phyloP scores from a whole-genome alignment of 208 protist species.

The Phytomonas sp. region DNA sequence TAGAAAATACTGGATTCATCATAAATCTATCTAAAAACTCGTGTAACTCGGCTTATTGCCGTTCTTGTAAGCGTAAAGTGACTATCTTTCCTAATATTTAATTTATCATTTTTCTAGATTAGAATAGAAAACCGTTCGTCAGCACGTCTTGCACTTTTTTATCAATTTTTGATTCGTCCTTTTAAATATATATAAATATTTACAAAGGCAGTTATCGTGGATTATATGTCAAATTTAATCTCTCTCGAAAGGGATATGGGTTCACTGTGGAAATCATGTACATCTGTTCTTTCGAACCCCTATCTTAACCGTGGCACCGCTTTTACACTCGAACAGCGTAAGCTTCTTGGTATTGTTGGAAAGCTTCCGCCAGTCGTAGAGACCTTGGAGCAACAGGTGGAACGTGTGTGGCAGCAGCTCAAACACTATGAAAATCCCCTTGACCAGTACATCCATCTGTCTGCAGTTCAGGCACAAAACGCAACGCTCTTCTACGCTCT shows the following conservation, averaged over 20 bases:
- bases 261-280: slow-evolving; percentile 21
- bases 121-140: not conserved
- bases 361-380: slow-evolving; percentile 60
- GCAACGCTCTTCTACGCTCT: slow-evolving; percentile 75
- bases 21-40: not conserved
- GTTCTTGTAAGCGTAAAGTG: not conserved
- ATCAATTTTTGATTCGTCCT: slow-evolving; percentile 11
- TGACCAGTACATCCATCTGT: slow-evolving; percentile 76
- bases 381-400: slow-evolving; percentile 74
- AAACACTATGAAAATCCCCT: slow-evolving; percentile 71
- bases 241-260: slow-evolving; percentile 10
- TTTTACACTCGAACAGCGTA: slow-evolving; percentile 73
- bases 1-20: not conserved
- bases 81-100: not conserved
- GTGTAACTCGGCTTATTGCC: not conserved
- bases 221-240: not conserved
- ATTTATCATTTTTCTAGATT: not conserved
- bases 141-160: not conserved
- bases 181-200: slow-evolving; percentile 9
- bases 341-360: slow-evolving; percentile 53
- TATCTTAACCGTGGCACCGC: slow-evolving; percentile 74
- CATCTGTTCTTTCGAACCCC: slow-evolving; percentile 50
- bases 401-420: slow-evolving; percentile 58
- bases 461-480: slow-evolving; percentile 59
- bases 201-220: not conserved